These are phyloP conservation scores for Cyclotella cryptica DNA, from an alignment of 108 stramenopile genomes.

Conservation along the genomic window DNA sequence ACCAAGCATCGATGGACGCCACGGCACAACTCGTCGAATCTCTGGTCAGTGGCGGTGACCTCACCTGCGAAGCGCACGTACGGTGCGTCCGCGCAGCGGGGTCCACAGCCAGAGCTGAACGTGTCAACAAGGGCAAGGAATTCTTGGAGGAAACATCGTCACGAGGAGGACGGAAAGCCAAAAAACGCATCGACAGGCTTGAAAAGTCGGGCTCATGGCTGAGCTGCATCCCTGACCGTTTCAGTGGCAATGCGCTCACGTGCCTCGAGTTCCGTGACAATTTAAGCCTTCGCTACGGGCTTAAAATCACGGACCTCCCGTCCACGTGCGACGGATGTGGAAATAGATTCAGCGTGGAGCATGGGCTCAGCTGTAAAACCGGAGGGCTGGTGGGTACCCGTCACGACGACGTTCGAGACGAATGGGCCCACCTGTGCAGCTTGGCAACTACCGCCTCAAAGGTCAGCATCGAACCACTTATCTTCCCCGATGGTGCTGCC, in stretches of 20 bases:
- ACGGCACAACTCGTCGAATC: background rate
- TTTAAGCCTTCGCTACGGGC: background rate
- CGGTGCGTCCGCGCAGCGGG: too few relatives aligned
- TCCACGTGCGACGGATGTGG: background rate
- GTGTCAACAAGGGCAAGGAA: too few relatives aligned
- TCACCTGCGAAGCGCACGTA: background rate
- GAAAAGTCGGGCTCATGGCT: background rate
- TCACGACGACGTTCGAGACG: conserved; percentile 13
- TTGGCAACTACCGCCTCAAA: background rate
- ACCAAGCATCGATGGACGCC: background rate
- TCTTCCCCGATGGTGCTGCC: conserved; percentile 17
- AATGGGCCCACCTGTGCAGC: too few relatives aligned
- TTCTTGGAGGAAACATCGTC: too few relatives aligned
- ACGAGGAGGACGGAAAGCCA: background rate
- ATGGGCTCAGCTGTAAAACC: background rate
- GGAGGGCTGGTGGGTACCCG: background rate
- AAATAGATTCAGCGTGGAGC: background rate
- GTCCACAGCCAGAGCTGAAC: too few relatives aligned
- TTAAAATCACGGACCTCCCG: background rate
- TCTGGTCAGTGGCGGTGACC: background rate
- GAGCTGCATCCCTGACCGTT: background rate
- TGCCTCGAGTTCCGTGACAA: background rate
- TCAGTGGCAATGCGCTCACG: background rate
- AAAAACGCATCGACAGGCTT: background rate
- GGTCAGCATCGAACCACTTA: conserved; percentile 40